Conservation (phyloP, 2,329 filamentous ascomycete genomes). For the Pestalotiopsis sp. region DNA sequence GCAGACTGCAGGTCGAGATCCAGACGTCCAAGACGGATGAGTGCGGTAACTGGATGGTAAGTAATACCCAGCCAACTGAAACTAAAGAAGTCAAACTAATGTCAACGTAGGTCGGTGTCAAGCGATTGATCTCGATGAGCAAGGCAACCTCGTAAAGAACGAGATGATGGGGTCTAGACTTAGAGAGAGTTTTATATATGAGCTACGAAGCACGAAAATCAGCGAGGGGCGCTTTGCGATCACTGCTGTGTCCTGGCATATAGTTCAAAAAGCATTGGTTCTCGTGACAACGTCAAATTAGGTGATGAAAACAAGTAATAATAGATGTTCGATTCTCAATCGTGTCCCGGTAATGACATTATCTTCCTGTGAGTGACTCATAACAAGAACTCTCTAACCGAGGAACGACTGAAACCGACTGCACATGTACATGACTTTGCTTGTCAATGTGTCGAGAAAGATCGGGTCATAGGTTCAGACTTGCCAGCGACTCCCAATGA, state of each 20-base stretch:
- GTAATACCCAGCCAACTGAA: conserved; percentile 31
- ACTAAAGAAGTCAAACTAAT: conserved; percentile 41
- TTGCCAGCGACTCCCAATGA: no score
- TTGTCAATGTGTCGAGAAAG: no score
- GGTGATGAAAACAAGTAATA: neutral
- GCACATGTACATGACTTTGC: no score
- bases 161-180: neutral
- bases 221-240: neutral
- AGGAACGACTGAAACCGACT: no score
- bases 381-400: no score
- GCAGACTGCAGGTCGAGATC: conserved; percentile 73
- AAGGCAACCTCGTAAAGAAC: conserved; percentile 64
- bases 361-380: neutral
- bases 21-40: conserved; percentile 78
- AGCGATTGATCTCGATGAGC: conserved; percentile 79
- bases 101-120: conserved; percentile 66
- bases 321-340: neutral
- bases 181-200: neutral
- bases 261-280: neutral
- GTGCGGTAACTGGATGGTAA: conserved; percentile 86
- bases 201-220: conserved; percentile 7
- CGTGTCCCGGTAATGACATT: neutral
- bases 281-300: neutral
- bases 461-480: no score
- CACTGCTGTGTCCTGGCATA: neutral